Percentiles rank a stretch among this genome's conserved stretches.
Evolutionary conservation across 805 yeast genomes (phyloP).

Genomic region (Spencermartinsiella europaea): DNA sequence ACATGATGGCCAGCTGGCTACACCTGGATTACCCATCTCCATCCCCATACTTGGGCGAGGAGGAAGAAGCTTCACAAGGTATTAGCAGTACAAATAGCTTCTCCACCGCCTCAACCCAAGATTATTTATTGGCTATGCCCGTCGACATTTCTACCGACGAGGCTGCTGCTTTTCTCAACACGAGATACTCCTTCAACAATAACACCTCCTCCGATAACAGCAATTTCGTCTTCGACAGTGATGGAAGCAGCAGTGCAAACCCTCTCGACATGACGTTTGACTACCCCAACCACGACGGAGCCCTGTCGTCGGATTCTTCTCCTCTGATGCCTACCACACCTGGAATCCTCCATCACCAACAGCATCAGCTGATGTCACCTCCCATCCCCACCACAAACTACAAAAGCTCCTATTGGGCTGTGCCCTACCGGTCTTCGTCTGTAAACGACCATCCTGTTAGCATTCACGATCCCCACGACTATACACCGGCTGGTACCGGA

Average conservation of each 20-base stretch:
- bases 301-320: constrained; percentile 1
- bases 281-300: background rate
- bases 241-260: background rate
- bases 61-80: too few species aligned
- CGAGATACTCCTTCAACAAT: background rate
- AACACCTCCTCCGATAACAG: background rate
- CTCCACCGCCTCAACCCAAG: background rate
- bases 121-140: background rate
- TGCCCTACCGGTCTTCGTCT: background rate
- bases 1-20: constrained; percentile 6
- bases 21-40: constrained; percentile 5
- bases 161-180: background rate
- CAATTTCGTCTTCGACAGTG: background rate
- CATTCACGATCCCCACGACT: background rate
- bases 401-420: background rate
- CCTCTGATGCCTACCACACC: constrained; percentile 3
- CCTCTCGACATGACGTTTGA: background rate
- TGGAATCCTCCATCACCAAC: background rate
- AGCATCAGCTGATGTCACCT: background rate
- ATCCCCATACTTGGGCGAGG: too few species aligned
- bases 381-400: background rate
- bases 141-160: background rate
- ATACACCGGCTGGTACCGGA: background rate
- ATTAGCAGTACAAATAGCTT: background rate
- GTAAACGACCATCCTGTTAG: background rate